Base-by-base conservation (phyloP, 768 basidiomycete species). In the Sporobolomyces phaffii region DNA sequence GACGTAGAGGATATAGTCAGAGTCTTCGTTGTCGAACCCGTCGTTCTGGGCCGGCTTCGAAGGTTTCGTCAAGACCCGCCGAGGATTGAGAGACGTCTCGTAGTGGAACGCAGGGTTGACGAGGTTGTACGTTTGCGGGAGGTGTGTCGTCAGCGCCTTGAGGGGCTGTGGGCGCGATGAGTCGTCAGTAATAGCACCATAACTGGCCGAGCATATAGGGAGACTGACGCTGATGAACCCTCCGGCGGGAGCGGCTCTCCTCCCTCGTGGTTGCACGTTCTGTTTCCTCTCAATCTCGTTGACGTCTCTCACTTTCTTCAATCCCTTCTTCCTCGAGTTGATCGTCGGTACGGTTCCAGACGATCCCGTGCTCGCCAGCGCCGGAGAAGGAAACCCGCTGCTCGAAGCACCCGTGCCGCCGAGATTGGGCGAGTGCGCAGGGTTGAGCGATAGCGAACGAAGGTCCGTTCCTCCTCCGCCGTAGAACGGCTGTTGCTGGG, bases 1-100 rank as follows among this genome's bases (percentile, higher is more conserved):
- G 76, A 99, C 96, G 78, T 98, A 99, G 64, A 99, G 84, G 75
- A 99, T 98, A 75, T 99, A 99, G 77, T 99, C 96, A 74, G 92
- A 94, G 78, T 99, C 96, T 74, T 98, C 94, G 74, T 99, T 99
- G 79, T 99, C 96, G 73, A 87, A 96, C 2, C 94, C 94, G 66
- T 97, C 93, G 77, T 99, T 99, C 77, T 94, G 89, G 0, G 84
- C 83, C 0, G 92, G 90, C 77, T 96, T 96, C 81, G 90, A 91
- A 24, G 96, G 96, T 78, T 99, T 99, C 28, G 96, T 99, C 64
- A 99, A 82, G 22, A 99, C 96, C 54, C 96, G 85, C 52, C 96
- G 84, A 9, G 96, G 96, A 79, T 99, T 99, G 77, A 90, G 89
- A 3, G 88, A 80, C 4, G 89, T 88, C 78, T 98, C 96, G 77